A percentile compares a stretch with the other conserved stretches of the same genome.
phyloP scores from a whole-genome alignment of 164 flowering plant genomes.

The Tetracentron sinense region DNA sequence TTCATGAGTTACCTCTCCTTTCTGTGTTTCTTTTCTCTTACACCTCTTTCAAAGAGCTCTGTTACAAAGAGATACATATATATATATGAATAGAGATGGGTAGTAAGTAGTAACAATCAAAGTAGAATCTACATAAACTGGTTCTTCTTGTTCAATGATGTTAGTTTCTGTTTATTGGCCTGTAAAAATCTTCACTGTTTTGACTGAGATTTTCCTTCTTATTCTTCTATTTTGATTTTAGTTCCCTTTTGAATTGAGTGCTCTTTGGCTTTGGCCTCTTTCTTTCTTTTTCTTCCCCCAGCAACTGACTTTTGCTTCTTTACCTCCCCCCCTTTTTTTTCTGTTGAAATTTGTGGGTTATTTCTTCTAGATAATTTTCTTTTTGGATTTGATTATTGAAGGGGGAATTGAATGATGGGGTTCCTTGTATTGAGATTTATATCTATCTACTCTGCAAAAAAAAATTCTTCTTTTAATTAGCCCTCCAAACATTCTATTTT shows the following conservation, averaged over 20 bases:
- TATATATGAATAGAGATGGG: neutral
- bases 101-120: neutral
- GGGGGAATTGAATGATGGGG: slow-evolving; percentile 51
- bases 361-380: slow-evolving; percentile 33
- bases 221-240: slow-evolving; percentile 9
- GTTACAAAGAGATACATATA: neutral
- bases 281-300: slow-evolving; percentile 61
- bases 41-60: neutral
- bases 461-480: slow-evolving; percentile 54
- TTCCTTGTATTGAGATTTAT: slow-evolving; percentile 34
- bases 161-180: slow-evolving; percentile 3
- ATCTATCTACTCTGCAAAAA: slow-evolving; percentile 31
- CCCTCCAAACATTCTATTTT: neutral
- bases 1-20: slow-evolving; percentile 14
- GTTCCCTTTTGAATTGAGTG: slow-evolving; percentile 42
- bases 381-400: slow-evolving; percentile 22
- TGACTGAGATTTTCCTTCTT: slow-evolving; percentile 27
- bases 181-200: slow-evolving; percentile 30
- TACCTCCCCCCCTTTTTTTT: slow-evolving; percentile 22
- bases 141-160: neutral
- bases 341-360: slow-evolving; percentile 47
- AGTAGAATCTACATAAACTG: neutral
- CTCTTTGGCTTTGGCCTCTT: slow-evolving; percentile 47
- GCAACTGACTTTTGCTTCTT: slow-evolving; percentile 59
- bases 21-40: slow-evolving; percentile 12